Base-by-base conservation (phyloP, 164 flowering plant species). In the Buxus sempervirens region DNA sequence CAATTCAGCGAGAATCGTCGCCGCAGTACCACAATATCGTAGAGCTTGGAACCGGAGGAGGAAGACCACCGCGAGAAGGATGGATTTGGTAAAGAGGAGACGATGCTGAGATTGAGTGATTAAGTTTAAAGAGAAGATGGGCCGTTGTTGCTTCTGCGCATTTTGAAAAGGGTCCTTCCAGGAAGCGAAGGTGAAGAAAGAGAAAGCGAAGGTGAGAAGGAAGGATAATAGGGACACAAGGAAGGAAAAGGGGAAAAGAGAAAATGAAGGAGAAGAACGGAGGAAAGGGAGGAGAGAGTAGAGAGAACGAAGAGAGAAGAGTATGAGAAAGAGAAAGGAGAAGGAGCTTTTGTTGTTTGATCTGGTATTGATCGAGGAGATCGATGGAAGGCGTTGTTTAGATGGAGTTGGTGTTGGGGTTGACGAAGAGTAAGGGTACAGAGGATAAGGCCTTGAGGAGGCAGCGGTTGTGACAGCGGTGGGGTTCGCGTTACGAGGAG, bases 1-100 rank as follows among this genome's bases (percentile, higher is more conserved):
- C 38, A 89, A 63, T 60, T 95, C 99, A 6, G 99, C 98, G 1
- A 95, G 79, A 57, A 95, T 90, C 80, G 91, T 83, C 0, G 96
- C 90, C 0, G 97, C 82, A 7, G 99, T 79, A 19, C 96, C 93
- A 66, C 96, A 90, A 63, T 86, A 89, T 13, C 84, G 79, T 25
- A 95, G 83, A 22, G 98, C 91, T 58, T 90, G 99, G 63, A 92
- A 92, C 7, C 99, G 81, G 61, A 95, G 84, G 60, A 90, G 85
- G 58, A 95, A 90, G 36, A 90, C 87, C 13, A 78, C 65, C 28
- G 96, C 83, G 12, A 95, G 79, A 1, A 89, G 75, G 26, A 84
- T 5, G 38, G 97, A 89, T 71, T 86, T 89, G 38, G 73, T 61
- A 23, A 81, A 60, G 14, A 95, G 70, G 22, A 75, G 70, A 19